These are phyloP conservation scores for Funneliformis mosseae DNA, from an alignment of 192 early-diverging fungal genomes.

Conservation along the genomic window DNA sequence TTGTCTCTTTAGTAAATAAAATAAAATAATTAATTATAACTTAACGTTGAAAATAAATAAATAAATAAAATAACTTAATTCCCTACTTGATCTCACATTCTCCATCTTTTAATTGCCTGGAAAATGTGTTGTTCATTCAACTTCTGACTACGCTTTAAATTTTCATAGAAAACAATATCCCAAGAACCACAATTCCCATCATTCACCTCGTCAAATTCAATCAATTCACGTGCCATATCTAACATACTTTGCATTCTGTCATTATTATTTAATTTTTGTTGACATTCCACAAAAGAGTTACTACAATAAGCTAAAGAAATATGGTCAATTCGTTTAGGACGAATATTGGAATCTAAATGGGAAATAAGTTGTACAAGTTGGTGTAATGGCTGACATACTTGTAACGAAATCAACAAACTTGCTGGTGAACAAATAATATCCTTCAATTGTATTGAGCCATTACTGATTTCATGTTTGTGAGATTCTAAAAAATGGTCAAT, in stretches of 20 bases:
- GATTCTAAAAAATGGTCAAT: neutral
- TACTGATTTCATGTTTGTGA: neutral
- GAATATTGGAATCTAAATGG: neutral
- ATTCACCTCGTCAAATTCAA: constrained; percentile 5
- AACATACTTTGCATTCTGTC: neutral
- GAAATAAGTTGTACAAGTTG: neutral
- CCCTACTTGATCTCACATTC: neutral
- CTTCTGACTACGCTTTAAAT: neutral
- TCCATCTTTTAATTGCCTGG: constrained; percentile 19
- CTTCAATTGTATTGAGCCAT: neutral
- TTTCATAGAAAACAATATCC: constrained; percentile 21
- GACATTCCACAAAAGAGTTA: neutral
- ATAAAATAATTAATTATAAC: no score
- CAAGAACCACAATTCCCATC: neutral
- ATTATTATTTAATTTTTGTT: neutral
- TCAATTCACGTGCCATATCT: neutral
- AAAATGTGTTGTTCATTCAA: neutral
- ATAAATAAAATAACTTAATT: no score
- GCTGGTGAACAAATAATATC: neutral
- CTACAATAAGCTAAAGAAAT: constrained; percentile 22
- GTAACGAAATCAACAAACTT: neutral
- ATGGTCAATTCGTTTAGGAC: constrained; percentile 15
- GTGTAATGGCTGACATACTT: neutral
- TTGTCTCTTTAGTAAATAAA: no score
- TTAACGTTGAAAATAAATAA: no score